Evolutionary conservation across 2,329 filamentous ascomycete genomes (phyloP).

Genomic region (Graphilbum sp.): DNA sequence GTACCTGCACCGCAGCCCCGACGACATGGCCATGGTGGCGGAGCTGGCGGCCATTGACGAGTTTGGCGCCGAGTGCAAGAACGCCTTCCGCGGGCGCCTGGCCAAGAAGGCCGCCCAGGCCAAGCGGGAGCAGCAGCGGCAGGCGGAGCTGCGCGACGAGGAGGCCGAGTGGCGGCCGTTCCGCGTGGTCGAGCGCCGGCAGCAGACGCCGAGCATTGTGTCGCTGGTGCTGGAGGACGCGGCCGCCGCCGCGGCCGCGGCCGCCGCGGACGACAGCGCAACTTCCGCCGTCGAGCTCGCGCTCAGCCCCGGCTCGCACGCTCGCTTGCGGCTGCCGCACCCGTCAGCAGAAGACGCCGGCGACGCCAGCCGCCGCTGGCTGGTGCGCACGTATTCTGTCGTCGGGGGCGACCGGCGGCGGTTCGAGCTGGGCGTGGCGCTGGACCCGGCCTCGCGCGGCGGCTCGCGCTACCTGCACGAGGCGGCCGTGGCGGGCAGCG

Average conservation of each 20-base stretch:
- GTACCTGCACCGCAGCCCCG: conserved; percentile 38
- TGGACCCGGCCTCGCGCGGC: conserved; percentile 32
- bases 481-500: conserved; percentile 26
- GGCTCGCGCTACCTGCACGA: conserved; percentile 44
- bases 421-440: conserved; percentile 42
- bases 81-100: conserved; percentile 33
- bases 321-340: conserved; percentile 30
- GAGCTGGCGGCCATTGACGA: conserved; percentile 33
- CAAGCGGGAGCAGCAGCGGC: background rate
- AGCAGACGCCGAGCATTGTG: conserved; percentile 31
- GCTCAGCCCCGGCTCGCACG: conserved; percentile 31
- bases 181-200: conserved; percentile 30
- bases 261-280: conserved; percentile 17
- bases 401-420: conserved; percentile 30
- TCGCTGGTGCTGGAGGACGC: conserved; percentile 34
- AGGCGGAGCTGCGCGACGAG: conserved; percentile 1
- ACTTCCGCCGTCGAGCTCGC: too few relatives aligned
- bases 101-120: conserved; percentile 21
- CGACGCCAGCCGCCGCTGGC: conserved; percentile 34
- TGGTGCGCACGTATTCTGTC: conserved; percentile 44
- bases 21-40: conserved; percentile 32
- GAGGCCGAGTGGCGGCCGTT: conserved; percentile 24
- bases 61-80: conserved; percentile 30
- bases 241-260: conserved; percentile 10
- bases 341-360: conserved; percentile 9